Evolutionary conservation across 768 basidiomycete species (phyloP).

Genomic region (Macrolepiota dolichaula): DNA sequence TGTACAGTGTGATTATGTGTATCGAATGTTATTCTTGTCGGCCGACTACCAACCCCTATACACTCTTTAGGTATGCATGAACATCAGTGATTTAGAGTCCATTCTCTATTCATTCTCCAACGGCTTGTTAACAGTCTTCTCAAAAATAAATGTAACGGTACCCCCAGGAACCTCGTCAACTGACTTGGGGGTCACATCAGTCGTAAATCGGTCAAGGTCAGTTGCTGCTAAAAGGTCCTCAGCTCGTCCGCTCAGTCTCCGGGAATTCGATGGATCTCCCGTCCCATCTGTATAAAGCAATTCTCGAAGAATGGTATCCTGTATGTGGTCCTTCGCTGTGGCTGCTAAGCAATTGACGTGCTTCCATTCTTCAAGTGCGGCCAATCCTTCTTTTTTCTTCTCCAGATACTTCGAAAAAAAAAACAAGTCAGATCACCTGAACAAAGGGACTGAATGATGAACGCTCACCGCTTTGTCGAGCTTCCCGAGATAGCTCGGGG

Average conservation of each 20-base stretch:
- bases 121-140: conserved; percentile 33
- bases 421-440: conserved; percentile 10
- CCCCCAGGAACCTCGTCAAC: conserved; percentile 55
- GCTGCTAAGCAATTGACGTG: conserved; percentile 72
- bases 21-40: background rate
- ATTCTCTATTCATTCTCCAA: background rate
- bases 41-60: no score
- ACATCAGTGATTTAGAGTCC: no score
- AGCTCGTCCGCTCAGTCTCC: background rate
- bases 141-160: conserved; percentile 74
- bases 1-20: background rate
- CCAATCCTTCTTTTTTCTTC: conserved; percentile 67
- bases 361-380: conserved; percentile 77
- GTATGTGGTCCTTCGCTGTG: conserved; percentile 43
- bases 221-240: conserved; percentile 22
- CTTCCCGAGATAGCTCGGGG: conserved; percentile 38
- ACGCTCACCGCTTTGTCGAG: conserved; percentile 50
- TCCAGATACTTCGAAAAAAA: conserved; percentile 47
- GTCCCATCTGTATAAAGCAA: conserved; percentile 23
- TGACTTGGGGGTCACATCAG: conserved; percentile 28
- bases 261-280: background rate
- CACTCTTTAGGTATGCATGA: no score
- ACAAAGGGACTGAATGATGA: background rate
- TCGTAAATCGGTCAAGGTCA: conserved; percentile 43
- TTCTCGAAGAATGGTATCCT: conserved; percentile 62